Evolutionary conservation across 1,284 basidiomycete genomes (phyloP).

Genomic region (Tilletia walkeri): DNA sequence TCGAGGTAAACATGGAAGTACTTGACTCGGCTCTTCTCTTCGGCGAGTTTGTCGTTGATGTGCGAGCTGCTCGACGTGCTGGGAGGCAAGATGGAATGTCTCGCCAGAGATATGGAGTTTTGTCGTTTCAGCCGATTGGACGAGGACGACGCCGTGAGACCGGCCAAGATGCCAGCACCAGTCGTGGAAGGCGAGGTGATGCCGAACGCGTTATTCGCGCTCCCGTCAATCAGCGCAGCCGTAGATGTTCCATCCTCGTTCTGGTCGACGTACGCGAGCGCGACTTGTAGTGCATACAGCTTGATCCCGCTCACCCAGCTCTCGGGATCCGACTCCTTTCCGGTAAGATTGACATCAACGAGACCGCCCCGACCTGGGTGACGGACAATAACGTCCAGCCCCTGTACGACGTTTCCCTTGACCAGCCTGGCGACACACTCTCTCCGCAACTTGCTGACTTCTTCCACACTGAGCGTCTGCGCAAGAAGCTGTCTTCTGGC

Average conservation of each 20-base stretch:
- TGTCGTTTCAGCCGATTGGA: slow-evolving; percentile 20
- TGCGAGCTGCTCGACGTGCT: slow-evolving; percentile 6
- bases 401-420: slow-evolving; percentile 85
- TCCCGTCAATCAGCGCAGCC: slow-evolving; percentile 35
- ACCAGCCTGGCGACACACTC: slow-evolving; percentile 87
- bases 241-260: slow-evolving; percentile 26
- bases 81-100: slow-evolving; percentile 3
- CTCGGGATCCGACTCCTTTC: slow-evolving; percentile 38
- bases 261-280: slow-evolving; percentile 54
- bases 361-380: slow-evolving; percentile 87
- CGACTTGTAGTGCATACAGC: slow-evolving; percentile 54
- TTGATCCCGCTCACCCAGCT: slow-evolving; percentile 52
- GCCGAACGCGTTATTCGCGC: slow-evolving; percentile 42
- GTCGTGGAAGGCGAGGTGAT: slow-evolving; percentile 38
- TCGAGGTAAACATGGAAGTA: slow-evolving; percentile 77
- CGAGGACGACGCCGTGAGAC: slow-evolving; percentile 21
- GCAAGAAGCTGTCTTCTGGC: slow-evolving; percentile 83
- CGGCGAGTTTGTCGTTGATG: slow-evolving; percentile 7
- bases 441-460: slow-evolving; percentile 75
- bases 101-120: slow-evolving; percentile 9
- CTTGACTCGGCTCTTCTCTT: slow-evolving; percentile 27
- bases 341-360: slow-evolving; percentile 61
- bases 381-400: slow-evolving; percentile 88
- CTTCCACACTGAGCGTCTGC: slow-evolving; percentile 81
- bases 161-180: slow-evolving; percentile 36